Evolutionary conservation across 2,329 filamentous ascomycete species (phyloP), one percentile per base, ranked within the genome.

Genomic region (Colletotrichum spaethianum): DNA sequence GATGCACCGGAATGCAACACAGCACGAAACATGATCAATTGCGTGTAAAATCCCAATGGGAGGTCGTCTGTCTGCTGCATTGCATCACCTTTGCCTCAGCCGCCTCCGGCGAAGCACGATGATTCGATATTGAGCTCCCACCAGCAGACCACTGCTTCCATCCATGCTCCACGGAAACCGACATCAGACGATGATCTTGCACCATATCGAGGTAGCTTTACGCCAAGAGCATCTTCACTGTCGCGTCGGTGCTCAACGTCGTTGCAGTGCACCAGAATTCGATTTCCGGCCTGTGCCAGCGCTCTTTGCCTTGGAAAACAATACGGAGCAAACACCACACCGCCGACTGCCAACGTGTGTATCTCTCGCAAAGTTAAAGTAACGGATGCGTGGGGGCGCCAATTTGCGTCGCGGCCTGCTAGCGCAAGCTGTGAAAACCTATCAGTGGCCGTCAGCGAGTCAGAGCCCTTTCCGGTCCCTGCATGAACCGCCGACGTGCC

Each of bases 391-490:
- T 63, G 61, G 61, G 61, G 61, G 36, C 8, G 20, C 36, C 38
- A 63, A 63, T 55, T 63, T 63, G 23, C 31, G 26, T 33, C 26
- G 18, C 23, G 18, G 48, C 46, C 61, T 31, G 48, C 36, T 63
- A 53, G 46, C 61, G 61, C 61, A 14, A 7, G 9, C 44, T 26
- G 31, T 38, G 44, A 26, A 14, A 53, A 61, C 23, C 31, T 52
- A 36, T 62, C 14, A n/a, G 38, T 9, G 33, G n/a, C 60, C n/a
- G 23, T 55, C 14, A 20, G 48, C 48, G 61, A 55, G 61, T 63
- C 63, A 65, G 52, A 14, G 26, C 53, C n/a, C 20, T 46, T 18
- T 36, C 18, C 28, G 48, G 61, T 55, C 61, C 48, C 48, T 63
- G 61, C 61, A 55, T 63, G 12, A 63, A 14, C 52, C 18, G 23